Base-by-base conservation (phyloP, 1,284 basidiomycete genomes). In the Agaricales sp. region DNA sequence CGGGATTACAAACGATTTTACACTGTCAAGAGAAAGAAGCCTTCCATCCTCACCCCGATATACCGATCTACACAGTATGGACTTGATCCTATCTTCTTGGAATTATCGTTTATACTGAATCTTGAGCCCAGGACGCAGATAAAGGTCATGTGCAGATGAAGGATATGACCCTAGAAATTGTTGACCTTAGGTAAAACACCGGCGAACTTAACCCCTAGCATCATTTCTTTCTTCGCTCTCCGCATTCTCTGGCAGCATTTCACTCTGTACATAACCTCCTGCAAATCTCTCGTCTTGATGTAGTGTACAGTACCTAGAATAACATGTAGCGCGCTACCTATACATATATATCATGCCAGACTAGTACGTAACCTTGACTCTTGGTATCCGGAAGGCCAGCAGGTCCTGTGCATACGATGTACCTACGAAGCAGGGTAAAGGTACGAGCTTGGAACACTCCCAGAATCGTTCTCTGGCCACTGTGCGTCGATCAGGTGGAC, bases 21-120 rank as follows among this genome's bases (percentile, higher is more conserved):
- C 62, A 68, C 2, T 92, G 91, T 61, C 71, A 64, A 2, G 75
- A 70, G 30, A 84, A 78, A 57, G 84, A 82, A 52, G 77, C 84
- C 0, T 92, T 93, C 62, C 90, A 93, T 62, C 87, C 87, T 1
- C 91, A 93, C 65, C 75, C 84, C 16, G 80, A 84, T 58, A 59
- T 79, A 41, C 84, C 86, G 11, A 87, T 90, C 59, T 90, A 91
- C 61, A 89, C 87, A n/a, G 87, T 87, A 55, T 54, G 67, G 26
- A 43, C 43, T 48, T 30, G 26, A 49, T 20, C 46, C 11, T 18
- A 18, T 41, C 49, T 35, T 49, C 39, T 48, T 47, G 45, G 16
- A 43, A 48, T 52, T n/a, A 53, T 47, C 20, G 22, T 20, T 4
- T 20, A 18, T 30, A 38, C 19, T 35, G 24, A 56, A 48, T 2